Base-by-base conservation (phyloP, 2,329 filamentous ascomycete genomes). In the Hymenoscyphus scutula region DNA sequence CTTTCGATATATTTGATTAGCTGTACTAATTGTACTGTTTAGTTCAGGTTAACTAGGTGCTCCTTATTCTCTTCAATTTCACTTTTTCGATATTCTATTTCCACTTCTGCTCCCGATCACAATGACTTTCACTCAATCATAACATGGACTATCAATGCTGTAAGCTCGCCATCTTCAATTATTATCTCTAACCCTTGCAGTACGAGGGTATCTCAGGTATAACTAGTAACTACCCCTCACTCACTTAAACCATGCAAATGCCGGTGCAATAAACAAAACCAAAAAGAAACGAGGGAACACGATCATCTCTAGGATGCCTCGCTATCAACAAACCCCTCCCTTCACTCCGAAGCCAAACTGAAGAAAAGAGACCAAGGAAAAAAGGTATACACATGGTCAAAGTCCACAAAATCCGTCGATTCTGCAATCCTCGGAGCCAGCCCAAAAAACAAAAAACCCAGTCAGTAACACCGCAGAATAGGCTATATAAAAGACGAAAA, bases 141-240 rank as follows among this genome's bases (percentile, higher is more conserved):
- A n/a, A 2, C 17, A 30, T 27, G 30, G 30, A 54, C 51, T 30
- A 4, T 13, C 5, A 7, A 48, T 23, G 41, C 5, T 23, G 29
- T 32, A 56, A 19, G n/a, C 54, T 30, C 17, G 38, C 11, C 15
- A 54, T n/a, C 54, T 56, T 25, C 29, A 30, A 56, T 38, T 38
- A 60, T 60, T 60, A 60, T 60, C 27, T 60, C 51, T 53, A 60
- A 45, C 34, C 32, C 19, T 55, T 48, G 59, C 56, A 51, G 53
- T 19, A 30, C 34, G 37, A 29, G 19, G 29, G 25, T 48, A 60
- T 53, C n/a, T 41, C 30, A 27, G 45, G 32, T 45, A 51, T 34
- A 45, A 53, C 25, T 45, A 23, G n/a, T n/a, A n/a, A n/a, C n/a
- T 48, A n/a, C 23, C n/a, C 10, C n/a, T 10, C 41, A 7, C 41